Conservation (phyloP, 1,284 basidiomycete species). For the Ustilago bromivora region DNA sequence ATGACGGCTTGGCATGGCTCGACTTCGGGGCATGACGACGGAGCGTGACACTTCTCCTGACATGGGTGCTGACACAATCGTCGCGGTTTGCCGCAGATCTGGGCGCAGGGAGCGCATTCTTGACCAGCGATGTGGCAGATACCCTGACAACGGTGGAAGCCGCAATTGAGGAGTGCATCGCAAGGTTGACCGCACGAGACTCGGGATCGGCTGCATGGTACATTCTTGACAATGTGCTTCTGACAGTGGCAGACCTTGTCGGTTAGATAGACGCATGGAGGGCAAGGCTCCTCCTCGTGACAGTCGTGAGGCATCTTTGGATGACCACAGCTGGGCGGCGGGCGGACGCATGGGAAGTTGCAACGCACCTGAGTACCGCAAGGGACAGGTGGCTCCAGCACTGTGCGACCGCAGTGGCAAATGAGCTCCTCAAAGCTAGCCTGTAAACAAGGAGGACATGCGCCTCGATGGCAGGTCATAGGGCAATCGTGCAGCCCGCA, state of each 20-base stretch:
- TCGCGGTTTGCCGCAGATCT: constrained; percentile 64
- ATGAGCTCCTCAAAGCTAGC: constrained; percentile 66
- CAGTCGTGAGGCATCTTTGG: constrained; percentile 66
- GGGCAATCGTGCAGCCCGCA: constrained; percentile 65
- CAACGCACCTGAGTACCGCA: constrained; percentile 64
- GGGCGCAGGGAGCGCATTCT: constrained; percentile 62
- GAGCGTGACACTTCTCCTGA: constrained; percentile 63
- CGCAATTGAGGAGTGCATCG: constrained; percentile 61
- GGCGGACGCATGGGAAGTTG: constrained; percentile 64
- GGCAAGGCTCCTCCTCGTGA: constrained; percentile 64
- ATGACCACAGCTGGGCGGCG: constrained; percentile 65
- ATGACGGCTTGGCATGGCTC: constrained; percentile 63
- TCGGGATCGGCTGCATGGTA: constrained; percentile 63
- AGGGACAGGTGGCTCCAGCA: constrained; percentile 67
- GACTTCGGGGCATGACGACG: constrained; percentile 59
- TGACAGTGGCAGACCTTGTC: constrained; percentile 64
- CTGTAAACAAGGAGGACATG: constrained; percentile 66
- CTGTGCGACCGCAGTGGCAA: constrained; percentile 66
- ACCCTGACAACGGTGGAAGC: constrained; percentile 61
- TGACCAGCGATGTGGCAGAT: constrained; percentile 60
- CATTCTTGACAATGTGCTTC: constrained; percentile 61
- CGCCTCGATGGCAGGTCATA: constrained; percentile 64
- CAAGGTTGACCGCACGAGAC: constrained; percentile 64
- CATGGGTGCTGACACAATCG: constrained; percentile 64
- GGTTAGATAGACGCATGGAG: constrained; percentile 67